Evolutionary conservation across 768 basidiomycete genomes (phyloP), one percentile per base, ranked within the genome.

Genomic region (Boletales sp.): DNA sequence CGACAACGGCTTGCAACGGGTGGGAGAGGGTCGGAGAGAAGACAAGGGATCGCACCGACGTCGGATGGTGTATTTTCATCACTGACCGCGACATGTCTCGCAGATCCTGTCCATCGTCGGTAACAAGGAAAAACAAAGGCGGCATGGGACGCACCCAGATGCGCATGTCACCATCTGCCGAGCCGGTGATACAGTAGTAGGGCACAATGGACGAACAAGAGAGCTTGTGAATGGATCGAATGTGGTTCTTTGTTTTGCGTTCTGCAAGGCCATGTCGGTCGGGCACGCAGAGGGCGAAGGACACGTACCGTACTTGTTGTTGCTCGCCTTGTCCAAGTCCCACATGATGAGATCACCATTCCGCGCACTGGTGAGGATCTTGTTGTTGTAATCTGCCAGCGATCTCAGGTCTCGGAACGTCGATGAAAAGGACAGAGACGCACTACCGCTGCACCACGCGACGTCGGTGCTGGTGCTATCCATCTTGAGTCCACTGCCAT

Each of bases 341-440:
- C 89, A 91, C 74, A 90, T 79, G 30, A 90, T 86, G 34, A 91
- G 76, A 46, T 90, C 89, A 2, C 89, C 89, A 55, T 89, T 90
- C 14, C 85, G 72, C 2, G 86, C 86, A 59, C 87, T 88, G 3
- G 89, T 90, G 18, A 91, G 65, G 43, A 90, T 80, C 69, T 90
- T 91, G 65, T 83, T 82, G 63, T 72, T 81, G 68, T 81, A 88
- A 11, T 66, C 88, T 90, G 54, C 35, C 17, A 53, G 43, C 0
- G n/a, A 41, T 44, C 38, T 60, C 25, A 49, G 44, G 18, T n/a
- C 10, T 19, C 38, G 37, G 13, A 7, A 6, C 1, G 25, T 36
- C 33, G 33, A 46, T 49, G 8, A 25, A 34, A 21, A 34, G 9
- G 33, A 34, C 21, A 21, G 48, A n/a, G 32, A 72, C 81, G 49